Conservation (phyloP, 2,329 filamentous ascomycete genomes). For the Aspergillus tamarii region DNA sequence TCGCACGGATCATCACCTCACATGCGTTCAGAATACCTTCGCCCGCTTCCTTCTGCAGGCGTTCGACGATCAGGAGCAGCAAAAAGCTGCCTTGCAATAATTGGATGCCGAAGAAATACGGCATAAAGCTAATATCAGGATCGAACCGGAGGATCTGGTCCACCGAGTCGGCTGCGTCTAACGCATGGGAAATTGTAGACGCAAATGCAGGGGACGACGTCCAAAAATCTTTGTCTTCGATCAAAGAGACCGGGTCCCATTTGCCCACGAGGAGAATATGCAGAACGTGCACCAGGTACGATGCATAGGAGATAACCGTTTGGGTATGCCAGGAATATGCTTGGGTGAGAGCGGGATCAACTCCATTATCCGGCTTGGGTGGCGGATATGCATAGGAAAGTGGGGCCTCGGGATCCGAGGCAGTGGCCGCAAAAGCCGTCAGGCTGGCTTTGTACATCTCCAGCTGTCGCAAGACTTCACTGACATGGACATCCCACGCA, state of each 20-base stretch:
- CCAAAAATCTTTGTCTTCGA: conserved; percentile 93
- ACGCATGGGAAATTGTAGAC: conserved; percentile 82
- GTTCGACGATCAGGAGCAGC: conserved; percentile 84
- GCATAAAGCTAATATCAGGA: conserved; percentile 92
- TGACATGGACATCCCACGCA: conserved; percentile 79
- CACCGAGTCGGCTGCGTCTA: conserved; percentile 85
- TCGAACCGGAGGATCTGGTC: conserved; percentile 87
- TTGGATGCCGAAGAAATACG: conserved; percentile 95
- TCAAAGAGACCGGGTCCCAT: conserved; percentile 92
- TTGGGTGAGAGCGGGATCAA: conserved; percentile 33
- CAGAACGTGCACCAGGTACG: conserved; percentile 88
- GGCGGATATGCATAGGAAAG: conserved; percentile 57
- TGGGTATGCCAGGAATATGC: conserved; percentile 65
- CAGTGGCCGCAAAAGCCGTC: conserved; percentile 40
- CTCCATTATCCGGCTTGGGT: conserved; percentile 62
- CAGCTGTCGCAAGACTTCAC: conserved; percentile 78
- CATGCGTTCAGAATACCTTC: conserved; percentile 84
- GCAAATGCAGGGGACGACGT: conserved; percentile 88
- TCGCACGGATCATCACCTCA: conserved; percentile 88
- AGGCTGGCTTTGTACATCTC: conserved; percentile 81
- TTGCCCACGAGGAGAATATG: conserved; percentile 91
- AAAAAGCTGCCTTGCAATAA: conserved; percentile 88
- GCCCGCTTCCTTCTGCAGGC: conserved; percentile 82
- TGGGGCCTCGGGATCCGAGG: conserved; percentile 30
- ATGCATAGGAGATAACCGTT: conserved; percentile 86